Base-by-base conservation (phyloP, 805 yeast genomes). In the Metschnikowia shivogae region DNA sequence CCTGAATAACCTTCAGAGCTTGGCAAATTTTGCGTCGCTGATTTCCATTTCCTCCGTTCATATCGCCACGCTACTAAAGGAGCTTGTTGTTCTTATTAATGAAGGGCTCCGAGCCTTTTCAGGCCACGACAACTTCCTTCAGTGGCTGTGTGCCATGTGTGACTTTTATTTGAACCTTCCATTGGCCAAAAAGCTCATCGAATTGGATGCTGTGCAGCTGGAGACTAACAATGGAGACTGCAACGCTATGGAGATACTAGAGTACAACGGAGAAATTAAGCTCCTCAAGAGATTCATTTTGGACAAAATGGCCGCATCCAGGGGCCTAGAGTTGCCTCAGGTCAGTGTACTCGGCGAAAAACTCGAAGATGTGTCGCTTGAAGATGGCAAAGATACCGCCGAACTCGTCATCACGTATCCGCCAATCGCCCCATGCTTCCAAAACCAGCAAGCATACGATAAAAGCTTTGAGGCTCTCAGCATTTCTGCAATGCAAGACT, bases 401-500 rank as follows among this genome's bases (percentile, higher is more conserved):
- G 28, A 39, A 6, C 14, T 39, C 28, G 13, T 35, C n/a, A 30
- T 59, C 3, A 33, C 57, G 3, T 57, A 58, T 34, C 38, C 42
- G 10, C 57, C 58, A 1, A 41, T 64, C 4, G 26, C 38, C n/a
- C 28, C 35, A 4, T 42, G 47, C 5, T 47, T 63, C 10, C 34
- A 36, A 14, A 36, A 45, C 34, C 59, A 60, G 36, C 42, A 44
- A 2, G 33, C 59, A 1, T 70, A 55, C 44, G 58, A 54, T 31
- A 48, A 46, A 10, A 42, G 47, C 6, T 85, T 80, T 53, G 62
- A 82, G 34, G 57, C 60, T 1, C 60, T 80, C 13, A 86, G 96
- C 0, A 79, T 78, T 44, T 62, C 68, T 0, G 77, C 83, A 0
- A 77, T 82, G 13, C 65, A 67, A 13, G 77, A 77, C 36, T 84